Evolutionary conservation across 208 protist genomes (phyloP).

Genomic region (Endotrypanum monterogeii): DNA sequence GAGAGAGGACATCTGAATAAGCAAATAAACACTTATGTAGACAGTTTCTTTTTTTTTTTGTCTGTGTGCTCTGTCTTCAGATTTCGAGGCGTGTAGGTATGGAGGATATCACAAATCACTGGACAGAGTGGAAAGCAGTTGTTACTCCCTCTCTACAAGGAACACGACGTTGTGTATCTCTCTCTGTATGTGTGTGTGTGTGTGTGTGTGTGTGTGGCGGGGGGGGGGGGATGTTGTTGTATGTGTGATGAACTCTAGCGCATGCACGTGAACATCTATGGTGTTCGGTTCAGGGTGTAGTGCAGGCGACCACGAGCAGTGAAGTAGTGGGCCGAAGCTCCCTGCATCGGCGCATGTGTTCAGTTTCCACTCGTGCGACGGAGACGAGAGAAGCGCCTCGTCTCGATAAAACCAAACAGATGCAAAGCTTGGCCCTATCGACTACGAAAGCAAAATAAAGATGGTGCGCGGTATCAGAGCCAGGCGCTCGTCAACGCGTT

Average conservation of each 20-base stretch:
- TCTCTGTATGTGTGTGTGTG: not conserved
- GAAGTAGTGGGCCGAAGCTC: no score
- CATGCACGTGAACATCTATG: no score
- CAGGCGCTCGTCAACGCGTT: not conserved
- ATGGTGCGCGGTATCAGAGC: not conserved
- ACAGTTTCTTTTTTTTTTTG: not conserved
- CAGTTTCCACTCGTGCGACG: no score
- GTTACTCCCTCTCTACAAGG: not conserved
- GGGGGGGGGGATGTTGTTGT: no score
- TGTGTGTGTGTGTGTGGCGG: not conserved
- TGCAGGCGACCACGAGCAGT: no score
- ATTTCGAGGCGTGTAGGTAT: not conserved
- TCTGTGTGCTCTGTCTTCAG: not conserved
- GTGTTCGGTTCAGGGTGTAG: no score
- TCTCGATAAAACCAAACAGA: not conserved
- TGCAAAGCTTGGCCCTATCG: not conserved
- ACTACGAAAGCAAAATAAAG: not conserved
- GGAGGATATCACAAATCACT: not conserved
- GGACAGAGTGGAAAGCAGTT: no score
- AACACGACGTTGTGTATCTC: not conserved
- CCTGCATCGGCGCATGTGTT: no score
- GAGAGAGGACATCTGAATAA: not conserved
- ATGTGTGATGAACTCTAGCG: not conserved
- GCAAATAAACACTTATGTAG: not conserved
- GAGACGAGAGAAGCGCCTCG: not conserved